These are phyloP conservation scores for Scleroderma citrinum DNA, from an alignment of 768 basidiomycete genomes.

Conservation along the genomic window DNA sequence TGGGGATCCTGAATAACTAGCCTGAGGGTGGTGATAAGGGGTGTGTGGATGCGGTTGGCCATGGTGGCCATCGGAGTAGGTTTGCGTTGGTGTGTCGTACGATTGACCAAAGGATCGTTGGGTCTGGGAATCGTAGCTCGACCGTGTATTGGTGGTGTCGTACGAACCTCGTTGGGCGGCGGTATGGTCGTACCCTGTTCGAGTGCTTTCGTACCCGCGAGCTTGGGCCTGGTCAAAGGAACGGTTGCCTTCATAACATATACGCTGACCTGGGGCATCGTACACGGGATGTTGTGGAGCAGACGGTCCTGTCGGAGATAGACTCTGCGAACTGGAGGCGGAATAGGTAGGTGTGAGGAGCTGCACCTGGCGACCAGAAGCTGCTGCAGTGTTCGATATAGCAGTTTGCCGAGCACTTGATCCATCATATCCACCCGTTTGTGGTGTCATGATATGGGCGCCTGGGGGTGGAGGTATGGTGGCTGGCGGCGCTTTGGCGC, in stretches of 20 bases:
- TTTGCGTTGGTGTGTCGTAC: conserved; percentile 22
- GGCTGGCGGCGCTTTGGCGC: background rate
- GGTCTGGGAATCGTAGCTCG: conserved; percentile 20
- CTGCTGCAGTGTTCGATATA: background rate
- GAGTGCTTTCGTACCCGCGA: conserved; percentile 11
- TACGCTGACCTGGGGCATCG: background rate
- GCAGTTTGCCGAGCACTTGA: conserved; percentile 4
- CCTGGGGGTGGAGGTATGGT: conserved; percentile 10
- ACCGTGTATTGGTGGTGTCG: conserved; percentile 22
- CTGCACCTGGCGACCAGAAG: background rate
- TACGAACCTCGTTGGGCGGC: conserved; percentile 22
- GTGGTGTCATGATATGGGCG: conserved; percentile 17
- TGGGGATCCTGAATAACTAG: conserved; percentile 9
- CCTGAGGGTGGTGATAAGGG: conserved; percentile 17
- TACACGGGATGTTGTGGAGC: background rate
- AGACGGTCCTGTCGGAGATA: background rate
- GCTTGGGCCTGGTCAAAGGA: background rate
- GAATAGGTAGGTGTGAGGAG: background rate
- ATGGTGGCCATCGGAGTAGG: too few relatives aligned
- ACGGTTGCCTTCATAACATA: background rate
- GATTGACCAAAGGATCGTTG: conserved; percentile 16
- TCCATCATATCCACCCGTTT: conserved; percentile 7
- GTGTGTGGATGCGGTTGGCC: conserved; percentile 2
- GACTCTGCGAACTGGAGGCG: background rate
- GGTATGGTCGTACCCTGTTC: conserved; percentile 23